Conservation (phyloP, 2,329 filamentous ascomycete species). For the Thelonectria olida region DNA sequence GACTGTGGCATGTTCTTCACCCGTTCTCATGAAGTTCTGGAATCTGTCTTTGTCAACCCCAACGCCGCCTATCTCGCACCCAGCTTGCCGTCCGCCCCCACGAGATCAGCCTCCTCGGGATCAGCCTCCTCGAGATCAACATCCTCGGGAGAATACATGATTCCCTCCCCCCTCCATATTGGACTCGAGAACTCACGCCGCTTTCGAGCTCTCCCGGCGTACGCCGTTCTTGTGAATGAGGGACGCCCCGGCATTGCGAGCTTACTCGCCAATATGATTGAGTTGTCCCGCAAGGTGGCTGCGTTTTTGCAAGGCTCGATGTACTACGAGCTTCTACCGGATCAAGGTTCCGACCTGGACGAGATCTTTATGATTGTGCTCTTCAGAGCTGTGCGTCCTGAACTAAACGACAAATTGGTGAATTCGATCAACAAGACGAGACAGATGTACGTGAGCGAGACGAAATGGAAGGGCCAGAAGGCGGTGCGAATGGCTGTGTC, state of each 20-base stretch:
- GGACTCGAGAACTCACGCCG: conserved; percentile 91
- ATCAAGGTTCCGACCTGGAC: conserved; percentile 53
- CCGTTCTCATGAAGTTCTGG: conserved; percentile 65
- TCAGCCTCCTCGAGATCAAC: too few relatives aligned
- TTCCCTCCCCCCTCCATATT: conserved; percentile 86
- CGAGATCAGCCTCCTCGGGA: too few relatives aligned
- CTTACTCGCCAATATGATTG: conserved; percentile 78
- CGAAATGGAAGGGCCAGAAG: conserved; percentile 75
- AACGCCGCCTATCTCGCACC: conserved; percentile 82
- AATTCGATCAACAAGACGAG: conserved; percentile 76
- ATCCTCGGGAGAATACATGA: conserved; percentile 52
- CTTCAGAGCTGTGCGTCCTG: conserved; percentile 74
- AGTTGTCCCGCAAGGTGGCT: conserved; percentile 74
- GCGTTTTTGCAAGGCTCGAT: conserved; percentile 67
- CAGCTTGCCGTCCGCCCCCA: too few relatives aligned
- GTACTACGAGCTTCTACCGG: conserved; percentile 74
- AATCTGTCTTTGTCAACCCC: conserved; percentile 79
- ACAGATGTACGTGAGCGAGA: conserved; percentile 85
- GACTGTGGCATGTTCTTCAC: conserved; percentile 92
- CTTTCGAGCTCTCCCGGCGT: conserved; percentile 90
- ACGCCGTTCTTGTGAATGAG: conserved; percentile 80
- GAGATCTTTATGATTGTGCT: conserved; percentile 73
- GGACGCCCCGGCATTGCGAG: conserved; percentile 73
- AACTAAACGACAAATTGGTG: conserved; percentile 73
- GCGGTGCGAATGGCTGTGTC: conserved; percentile 87